phyloP scores from a whole-genome alignment of 1,284 basidiomycete genomes.

The Rhodotorula sp. region DNA sequence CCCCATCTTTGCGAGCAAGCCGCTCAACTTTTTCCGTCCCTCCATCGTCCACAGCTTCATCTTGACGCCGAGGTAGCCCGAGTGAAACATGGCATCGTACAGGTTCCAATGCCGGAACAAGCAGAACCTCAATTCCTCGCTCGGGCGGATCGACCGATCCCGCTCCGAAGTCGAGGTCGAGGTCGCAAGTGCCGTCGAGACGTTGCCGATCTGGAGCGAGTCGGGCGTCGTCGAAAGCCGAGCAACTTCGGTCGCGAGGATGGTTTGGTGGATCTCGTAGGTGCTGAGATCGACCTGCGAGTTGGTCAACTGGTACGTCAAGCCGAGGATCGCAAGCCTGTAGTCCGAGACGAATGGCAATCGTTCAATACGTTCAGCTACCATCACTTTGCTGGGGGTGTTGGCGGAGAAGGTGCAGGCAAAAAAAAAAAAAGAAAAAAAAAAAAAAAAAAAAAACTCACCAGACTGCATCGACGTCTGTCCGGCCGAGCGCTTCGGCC shows the following conservation, averaged over 20 bases:
- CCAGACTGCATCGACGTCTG: conserved; percentile 93
- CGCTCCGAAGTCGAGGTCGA: conserved; percentile 47
- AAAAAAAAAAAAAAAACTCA: conserved; percentile 48
- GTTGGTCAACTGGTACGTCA: conserved; percentile 88
- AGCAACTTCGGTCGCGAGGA: conserved; percentile 84
- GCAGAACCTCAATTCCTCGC: conserved; percentile 87
- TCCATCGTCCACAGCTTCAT: conserved; percentile 95
- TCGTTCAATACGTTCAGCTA: no score
- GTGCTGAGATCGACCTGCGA: conserved; percentile 79
- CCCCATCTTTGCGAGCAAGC: conserved; percentile 98
- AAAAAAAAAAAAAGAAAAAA: background rate
- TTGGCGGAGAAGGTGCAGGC: background rate
- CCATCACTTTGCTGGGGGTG: background rate
- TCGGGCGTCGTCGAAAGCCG: conserved; percentile 67
- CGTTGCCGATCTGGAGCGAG: conserved; percentile 27
- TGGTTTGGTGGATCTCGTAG: conserved; percentile 75
- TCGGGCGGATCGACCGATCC: conserved; percentile 72
- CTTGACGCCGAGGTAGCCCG: conserved; percentile 90
- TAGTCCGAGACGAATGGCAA: no score
- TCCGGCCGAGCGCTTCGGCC: conserved; percentile 80
- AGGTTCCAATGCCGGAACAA: conserved; percentile 96
- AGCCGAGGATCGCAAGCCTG: conserved; percentile 88
- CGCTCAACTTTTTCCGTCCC: conserved; percentile 82
- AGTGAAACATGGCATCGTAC: conserved; percentile 97
- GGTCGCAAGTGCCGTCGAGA: conserved; percentile 3